Conservation (phyloP, 2,329 filamentous ascomycete species). For the Drechslerella coelobrocha region DNA sequence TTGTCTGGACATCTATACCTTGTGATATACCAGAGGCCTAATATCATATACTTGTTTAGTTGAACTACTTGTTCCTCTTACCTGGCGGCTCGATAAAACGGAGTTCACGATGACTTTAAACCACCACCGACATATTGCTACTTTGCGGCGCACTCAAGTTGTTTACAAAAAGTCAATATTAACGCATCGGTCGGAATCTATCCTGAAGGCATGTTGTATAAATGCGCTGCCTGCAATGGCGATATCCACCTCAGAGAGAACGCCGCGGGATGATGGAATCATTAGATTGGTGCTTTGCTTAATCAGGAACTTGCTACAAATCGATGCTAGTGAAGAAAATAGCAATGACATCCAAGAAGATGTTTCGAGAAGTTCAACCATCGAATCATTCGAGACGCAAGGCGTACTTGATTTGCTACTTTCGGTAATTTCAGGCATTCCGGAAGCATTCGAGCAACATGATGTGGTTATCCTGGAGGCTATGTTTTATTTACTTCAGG, state of each 20-base stretch:
- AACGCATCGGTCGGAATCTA: conserved; percentile 76
- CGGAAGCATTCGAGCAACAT: conserved; percentile 87
- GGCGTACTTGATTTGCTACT: conserved; percentile 86
- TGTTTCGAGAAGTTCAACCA: conserved; percentile 82
- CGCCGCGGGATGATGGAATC: conserved; percentile 82
- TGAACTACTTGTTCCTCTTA: conserved; percentile 88
- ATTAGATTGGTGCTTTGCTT: conserved; percentile 90
- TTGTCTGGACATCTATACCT: conserved; percentile 53
- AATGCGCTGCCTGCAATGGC: conserved; percentile 87
- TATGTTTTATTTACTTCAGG: conserved; percentile 89
- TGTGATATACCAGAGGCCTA: conserved; percentile 2
- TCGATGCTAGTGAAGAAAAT: conserved; percentile 74
- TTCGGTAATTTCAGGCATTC: conserved; percentile 88
- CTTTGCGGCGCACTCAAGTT: conserved; percentile 84
- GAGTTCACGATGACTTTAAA: conserved; percentile 85
- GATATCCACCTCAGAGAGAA: conserved; percentile 75
- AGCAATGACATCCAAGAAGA: conserved; percentile 86
- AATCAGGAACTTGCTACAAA: conserved; percentile 85
- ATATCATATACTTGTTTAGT: conserved; percentile 60
- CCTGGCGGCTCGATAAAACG: conserved; percentile 87
- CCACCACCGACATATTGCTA: conserved; percentile 88
- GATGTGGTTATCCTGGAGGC: conserved; percentile 91
- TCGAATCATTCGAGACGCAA: conserved; percentile 87
- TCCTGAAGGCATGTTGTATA: conserved; percentile 81
- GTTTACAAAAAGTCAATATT: conserved; percentile 88